Evolutionary conservation across 495 filamentous ascomycete species (phyloP), one percentile per base, ranked within the genome.

Genomic region (Aspergillus conjunctus): DNA sequence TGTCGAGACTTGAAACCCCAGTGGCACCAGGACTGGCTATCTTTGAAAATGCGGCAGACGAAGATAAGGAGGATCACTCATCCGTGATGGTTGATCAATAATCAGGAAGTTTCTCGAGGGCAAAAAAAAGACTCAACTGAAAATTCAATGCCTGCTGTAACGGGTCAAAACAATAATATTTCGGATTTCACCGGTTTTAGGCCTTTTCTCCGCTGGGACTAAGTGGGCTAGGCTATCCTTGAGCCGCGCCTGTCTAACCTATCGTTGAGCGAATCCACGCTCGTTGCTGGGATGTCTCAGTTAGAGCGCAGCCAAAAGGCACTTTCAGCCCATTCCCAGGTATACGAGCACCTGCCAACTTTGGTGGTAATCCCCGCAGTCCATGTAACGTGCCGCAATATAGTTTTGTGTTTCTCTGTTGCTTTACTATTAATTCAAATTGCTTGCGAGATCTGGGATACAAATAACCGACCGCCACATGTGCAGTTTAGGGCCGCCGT

Each of bases 131-230:
- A 48, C 9, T 37, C 34, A 11, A 14, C 9, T 4, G 20, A 11
- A 11, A 21, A 48, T 7, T 4, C 46, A 22, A 30, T 33, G 39
- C 21, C 26, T 32, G 43, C 26, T 14, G 43, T 30, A 44, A 56
- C 26, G 26, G 30, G 46, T 37, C 20, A 51, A 41, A 37, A 30
- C 5, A n/a, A 21, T 37, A 33, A 26, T 21, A n/a, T 55, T 44
- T 63, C 60, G 60, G 60, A 63, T 64, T 64, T 64, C 56, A 46
- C 56, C 58, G 53, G 48, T 49, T 48, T 63, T 37, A 46, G 22
- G 49, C 22, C 54, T 39, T 9, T 30, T 31, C 21, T 32, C 49
- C 21, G 49, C 49, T 51, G 4, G 21, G 17, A 51, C 49, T 20
- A 11, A 51, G 49, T 22, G 15, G 51, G 30, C 51, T 17, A 18